phyloP scores from a whole-genome alignment of 2,329 filamentous ascomycete genomes.

The Microcera coccophila region DNA sequence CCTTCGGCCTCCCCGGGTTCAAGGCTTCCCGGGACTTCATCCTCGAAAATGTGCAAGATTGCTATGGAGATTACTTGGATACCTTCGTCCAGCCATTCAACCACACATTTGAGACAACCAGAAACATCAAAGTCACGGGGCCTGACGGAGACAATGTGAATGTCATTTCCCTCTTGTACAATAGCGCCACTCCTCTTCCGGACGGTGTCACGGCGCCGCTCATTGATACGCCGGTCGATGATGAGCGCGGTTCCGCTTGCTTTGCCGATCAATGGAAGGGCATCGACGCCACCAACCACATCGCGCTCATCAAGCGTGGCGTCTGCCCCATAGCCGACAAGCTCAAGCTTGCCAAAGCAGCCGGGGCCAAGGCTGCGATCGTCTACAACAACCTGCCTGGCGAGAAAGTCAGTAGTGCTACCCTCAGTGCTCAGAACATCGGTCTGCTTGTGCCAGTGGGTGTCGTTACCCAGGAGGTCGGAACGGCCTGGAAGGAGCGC shows the following conservation, averaged over 20 bases:
- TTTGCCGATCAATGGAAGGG: constrained; percentile 43
- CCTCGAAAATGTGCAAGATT: constrained; percentile 40
- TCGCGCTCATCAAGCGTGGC: constrained; percentile 45
- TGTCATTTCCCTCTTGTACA: constrained; percentile 44
- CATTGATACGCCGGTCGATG: constrained; percentile 36
- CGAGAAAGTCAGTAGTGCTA: constrained; percentile 43
- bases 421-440: constrained; percentile 45
- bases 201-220: constrained; percentile 36
- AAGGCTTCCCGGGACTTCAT: constrained; percentile 56
- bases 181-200: constrained; percentile 40
- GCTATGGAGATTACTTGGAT: constrained; percentile 40
- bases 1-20: constrained; percentile 57
- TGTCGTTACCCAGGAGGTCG: constrained; percentile 35
- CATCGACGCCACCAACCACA: constrained; percentile 41
- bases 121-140: constrained; percentile 41
- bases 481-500: constrained; percentile 32
- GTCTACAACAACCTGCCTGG: constrained; percentile 60
- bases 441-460: constrained; percentile 35
- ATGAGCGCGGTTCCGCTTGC: constrained; percentile 38
- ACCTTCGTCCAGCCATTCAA: constrained; percentile 46
- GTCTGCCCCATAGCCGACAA: constrained; percentile 42
- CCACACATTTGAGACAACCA: constrained; percentile 42
- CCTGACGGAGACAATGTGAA: constrained; percentile 43
- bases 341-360: constrained; percentile 40
- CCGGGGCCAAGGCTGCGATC: constrained; percentile 45